Percentiles rank a stretch among this genome's conserved stretches.
Conservation (phyloP, 2,329 filamentous ascomycete species). For the Teratosphaeriaceae sp. region DNA sequence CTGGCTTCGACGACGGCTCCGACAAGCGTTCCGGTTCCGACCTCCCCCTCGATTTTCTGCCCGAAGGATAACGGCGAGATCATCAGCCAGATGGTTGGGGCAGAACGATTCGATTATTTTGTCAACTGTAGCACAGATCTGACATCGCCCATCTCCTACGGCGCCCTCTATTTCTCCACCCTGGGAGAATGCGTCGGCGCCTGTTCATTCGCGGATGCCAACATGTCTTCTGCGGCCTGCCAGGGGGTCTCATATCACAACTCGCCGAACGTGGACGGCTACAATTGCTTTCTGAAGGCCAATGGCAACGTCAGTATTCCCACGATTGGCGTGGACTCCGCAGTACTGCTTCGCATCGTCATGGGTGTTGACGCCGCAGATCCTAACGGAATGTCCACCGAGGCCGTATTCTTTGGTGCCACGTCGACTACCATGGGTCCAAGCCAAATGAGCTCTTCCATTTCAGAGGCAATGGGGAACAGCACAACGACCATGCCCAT, state of each 20-base stretch:
- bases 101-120: conserved; percentile 28
- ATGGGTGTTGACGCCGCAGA: conserved; percentile 18
- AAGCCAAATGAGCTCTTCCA: conserved; percentile 21
- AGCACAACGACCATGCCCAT: conserved; percentile 24
- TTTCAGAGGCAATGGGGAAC: conserved; percentile 21
- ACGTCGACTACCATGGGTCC: conserved; percentile 14
- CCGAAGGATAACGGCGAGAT: conserved; percentile 26
- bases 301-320: conserved; percentile 19
- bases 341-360: conserved; percentile 23
- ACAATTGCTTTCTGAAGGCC: conserved; percentile 29
- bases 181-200: conserved; percentile 28
- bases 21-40: conserved; percentile 14
- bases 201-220: conserved; percentile 26
- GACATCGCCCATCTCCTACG: conserved; percentile 21
- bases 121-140: conserved; percentile 28
- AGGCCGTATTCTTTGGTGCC: conserved; percentile 16
- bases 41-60: conserved; percentile 24
- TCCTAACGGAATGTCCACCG: conserved; percentile 19
- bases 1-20: conserved; percentile 2
- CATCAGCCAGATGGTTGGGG: conserved; percentile 27
- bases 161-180: conserved; percentile 20
- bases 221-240: conserved; percentile 24
- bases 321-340: conserved; percentile 22
- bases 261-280: conserved; percentile 14
- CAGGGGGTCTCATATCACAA: conserved; percentile 26